These are phyloP conservation scores for Fusarium chaquense DNA, from an alignment of 2,329 filamentous ascomycete species.

Conservation along the genomic window DNA sequence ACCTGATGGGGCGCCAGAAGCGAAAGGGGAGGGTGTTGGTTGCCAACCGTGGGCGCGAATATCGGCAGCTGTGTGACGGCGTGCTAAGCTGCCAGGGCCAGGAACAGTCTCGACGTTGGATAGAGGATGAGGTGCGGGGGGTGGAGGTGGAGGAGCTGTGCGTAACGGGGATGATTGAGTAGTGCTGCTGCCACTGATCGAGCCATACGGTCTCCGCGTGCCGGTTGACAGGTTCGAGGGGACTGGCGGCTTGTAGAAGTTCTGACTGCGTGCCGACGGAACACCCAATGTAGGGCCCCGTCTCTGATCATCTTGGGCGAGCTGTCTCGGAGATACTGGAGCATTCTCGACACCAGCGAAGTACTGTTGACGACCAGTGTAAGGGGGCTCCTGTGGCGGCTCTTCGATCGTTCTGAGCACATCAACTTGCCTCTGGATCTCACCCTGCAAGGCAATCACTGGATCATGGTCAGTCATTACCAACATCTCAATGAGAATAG, in stretches of 20 bases:
- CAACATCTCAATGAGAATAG: not conserved
- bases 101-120: conserved; percentile 72
- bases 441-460: conserved; percentile 69
- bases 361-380: conserved; percentile 75
- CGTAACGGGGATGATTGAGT: conserved; percentile 77
- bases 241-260: conserved; percentile 79
- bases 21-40: conserved; percentile 71
- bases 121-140: conserved; percentile 73
- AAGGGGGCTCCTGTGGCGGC: conserved; percentile 73
- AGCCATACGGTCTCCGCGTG: conserved; percentile 84
- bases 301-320: conserved; percentile 86
- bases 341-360: conserved; percentile 77
- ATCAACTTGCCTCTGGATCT: conserved; percentile 72
- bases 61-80: conserved; percentile 94
- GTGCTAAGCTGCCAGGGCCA: conserved; percentile 76
- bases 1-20: conserved; percentile 65
- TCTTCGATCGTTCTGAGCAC: conserved; percentile 69
- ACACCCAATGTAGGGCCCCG: conserved; percentile 77
- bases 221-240: conserved; percentile 84
- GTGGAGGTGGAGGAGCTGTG: conserved; percentile 73
- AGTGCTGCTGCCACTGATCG: conserved; percentile 79
- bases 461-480: conserved; percentile 33
- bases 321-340: conserved; percentile 87
- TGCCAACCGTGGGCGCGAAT: conserved; percentile 90
- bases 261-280: conserved; percentile 68